Evolutionary conservation across 495 filamentous ascomycete species (phyloP).

Genomic region (Daldinia concentrica): DNA sequence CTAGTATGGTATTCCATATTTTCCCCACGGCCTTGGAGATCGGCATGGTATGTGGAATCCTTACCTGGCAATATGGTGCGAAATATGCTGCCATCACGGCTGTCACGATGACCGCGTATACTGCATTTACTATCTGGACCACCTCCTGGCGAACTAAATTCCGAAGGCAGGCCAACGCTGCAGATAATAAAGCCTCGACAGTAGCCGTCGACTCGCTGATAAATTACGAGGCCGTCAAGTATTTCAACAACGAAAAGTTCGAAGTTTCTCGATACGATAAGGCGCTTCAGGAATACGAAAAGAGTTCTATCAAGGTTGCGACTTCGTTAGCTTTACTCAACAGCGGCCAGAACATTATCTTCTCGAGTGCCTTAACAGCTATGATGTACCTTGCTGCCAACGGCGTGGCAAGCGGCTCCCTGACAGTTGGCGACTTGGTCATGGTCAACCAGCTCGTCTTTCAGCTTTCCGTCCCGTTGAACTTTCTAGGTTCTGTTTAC

Average conservation of each 20-base stretch:
- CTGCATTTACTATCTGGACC: conserved; percentile 92
- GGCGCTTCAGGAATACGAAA: conserved; percentile 86
- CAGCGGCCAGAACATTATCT: conserved; percentile 98
- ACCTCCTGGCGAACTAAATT: conserved; percentile 98
- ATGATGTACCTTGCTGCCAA: conserved; percentile 98
- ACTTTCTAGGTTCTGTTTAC: conserved; percentile 96
- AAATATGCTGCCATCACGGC: conserved; percentile 93
- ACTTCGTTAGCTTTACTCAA: conserved; percentile 94
- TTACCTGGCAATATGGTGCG: conserved; percentile 93
- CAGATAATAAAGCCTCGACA: conserved; percentile 93
- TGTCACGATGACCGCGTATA: conserved; percentile 90
- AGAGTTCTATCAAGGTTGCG: conserved; percentile 93
- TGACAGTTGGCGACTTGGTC: conserved; percentile 96
- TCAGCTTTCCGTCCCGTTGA: conserved; percentile 93
- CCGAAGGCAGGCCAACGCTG: conserved; percentile 90
- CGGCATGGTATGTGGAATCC: conserved; percentile 88
- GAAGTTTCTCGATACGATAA: conserved; percentile 91
- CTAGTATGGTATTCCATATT: conserved; percentile 98
- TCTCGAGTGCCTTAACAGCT: conserved; percentile 89
- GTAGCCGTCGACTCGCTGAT: conserved; percentile 96
- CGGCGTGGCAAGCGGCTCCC: conserved; percentile 78
- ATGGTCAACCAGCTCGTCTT: conserved; percentile 99
- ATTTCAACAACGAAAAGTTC: conserved; percentile 98
- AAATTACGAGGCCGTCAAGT: conserved; percentile 99
- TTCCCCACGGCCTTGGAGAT: conserved; percentile 95